These are phyloP conservation scores for Lipomyces yamanashiensis DNA, from an alignment of 805 yeast genomes.

Conservation along the genomic window DNA sequence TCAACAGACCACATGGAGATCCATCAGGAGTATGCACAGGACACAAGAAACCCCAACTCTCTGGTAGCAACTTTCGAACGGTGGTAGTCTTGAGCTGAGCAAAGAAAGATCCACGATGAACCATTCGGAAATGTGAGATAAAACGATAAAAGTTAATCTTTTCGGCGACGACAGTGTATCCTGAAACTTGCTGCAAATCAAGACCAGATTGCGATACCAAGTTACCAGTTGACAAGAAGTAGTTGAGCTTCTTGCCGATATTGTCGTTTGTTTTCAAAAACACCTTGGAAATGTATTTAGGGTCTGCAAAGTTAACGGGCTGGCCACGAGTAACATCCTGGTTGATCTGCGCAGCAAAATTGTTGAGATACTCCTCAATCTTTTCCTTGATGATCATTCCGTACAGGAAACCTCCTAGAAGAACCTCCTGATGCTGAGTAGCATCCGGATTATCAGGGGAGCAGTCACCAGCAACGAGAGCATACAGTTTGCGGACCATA, in stretches of 20 bases:
- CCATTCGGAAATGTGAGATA: conserved; percentile 99
- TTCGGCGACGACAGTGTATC: conserved; percentile 98
- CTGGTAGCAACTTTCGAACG: conserved; percentile 93
- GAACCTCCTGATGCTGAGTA: conserved; percentile 95
- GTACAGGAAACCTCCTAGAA: conserved; percentile 92
- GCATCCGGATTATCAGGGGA: conserved; percentile 98
- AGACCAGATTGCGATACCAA: conserved; percentile 95
- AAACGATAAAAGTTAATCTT: conserved; percentile 96
- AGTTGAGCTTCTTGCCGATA: conserved; percentile 91
- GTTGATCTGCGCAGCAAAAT: conserved; percentile 72
- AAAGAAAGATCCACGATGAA: conserved; percentile 98
- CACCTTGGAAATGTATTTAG: conserved; percentile 80
- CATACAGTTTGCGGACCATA: conserved; percentile 93
- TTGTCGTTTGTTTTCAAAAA: conserved; percentile 84
- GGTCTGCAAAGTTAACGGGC: conserved; percentile 81
- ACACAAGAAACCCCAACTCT: conserved; percentile 98
- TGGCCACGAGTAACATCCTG: conserved; percentile 65
- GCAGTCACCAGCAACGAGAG: conserved; percentile 96
- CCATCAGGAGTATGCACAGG: conserved; percentile 99
- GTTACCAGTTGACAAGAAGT: conserved; percentile 95
- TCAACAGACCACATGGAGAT: conserved; percentile 96
- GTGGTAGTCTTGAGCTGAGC: conserved; percentile 97
- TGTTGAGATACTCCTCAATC: conserved; percentile 86
- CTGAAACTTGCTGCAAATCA: conserved; percentile 96
- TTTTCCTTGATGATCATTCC: conserved; percentile 97